These are phyloP conservation scores for Vitis labrusca DNA, from an alignment of 164 flowering plant species.

Conservation along the genomic window DNA sequence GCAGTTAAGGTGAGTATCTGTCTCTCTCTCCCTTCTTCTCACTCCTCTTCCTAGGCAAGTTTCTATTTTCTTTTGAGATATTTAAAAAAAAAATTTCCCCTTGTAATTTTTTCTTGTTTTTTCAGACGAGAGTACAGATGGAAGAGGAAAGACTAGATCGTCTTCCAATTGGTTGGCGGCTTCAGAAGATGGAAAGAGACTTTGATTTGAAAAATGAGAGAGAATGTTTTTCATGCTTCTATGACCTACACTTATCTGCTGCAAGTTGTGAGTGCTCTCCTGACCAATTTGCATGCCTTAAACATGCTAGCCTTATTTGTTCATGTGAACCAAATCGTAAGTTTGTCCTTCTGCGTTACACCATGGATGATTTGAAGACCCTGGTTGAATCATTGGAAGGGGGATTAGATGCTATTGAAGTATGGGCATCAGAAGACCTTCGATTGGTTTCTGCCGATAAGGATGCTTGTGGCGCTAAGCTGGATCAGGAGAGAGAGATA, in stretches of 20 bases:
- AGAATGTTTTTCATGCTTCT: conserved; percentile 80
- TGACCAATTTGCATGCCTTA: conserved; percentile 71
- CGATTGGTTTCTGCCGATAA: conserved; percentile 11
- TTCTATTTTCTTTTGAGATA: not conserved
- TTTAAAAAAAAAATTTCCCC: not conserved
- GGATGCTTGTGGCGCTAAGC: conserved; percentile 5
- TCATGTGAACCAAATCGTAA: conserved; percentile 47
- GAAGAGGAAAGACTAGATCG: conserved; percentile 61
- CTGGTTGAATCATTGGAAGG: conserved; percentile 76
- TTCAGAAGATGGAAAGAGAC: conserved; percentile 62
- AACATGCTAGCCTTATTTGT: conserved; percentile 58
- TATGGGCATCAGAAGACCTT: conserved; percentile 41
- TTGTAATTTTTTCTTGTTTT: not conserved
- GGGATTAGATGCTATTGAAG: conserved; percentile 30
- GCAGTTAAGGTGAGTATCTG: conserved; percentile 56
- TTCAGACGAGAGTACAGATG: conserved; percentile 61
- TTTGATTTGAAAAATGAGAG: conserved; percentile 57
- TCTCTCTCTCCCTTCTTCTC: not conserved
- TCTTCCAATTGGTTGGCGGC: conserved; percentile 35
- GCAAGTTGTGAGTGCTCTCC: conserved; percentile 70
- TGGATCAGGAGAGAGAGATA: conserved; percentile 15
- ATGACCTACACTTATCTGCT: conserved; percentile 76
- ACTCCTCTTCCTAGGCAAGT: not conserved
- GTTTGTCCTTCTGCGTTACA: conserved; percentile 52
- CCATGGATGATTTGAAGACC: conserved; percentile 43